Conservation (phyloP, 352 stramenopile genomes). For the Phytopythium litorale region DNA sequence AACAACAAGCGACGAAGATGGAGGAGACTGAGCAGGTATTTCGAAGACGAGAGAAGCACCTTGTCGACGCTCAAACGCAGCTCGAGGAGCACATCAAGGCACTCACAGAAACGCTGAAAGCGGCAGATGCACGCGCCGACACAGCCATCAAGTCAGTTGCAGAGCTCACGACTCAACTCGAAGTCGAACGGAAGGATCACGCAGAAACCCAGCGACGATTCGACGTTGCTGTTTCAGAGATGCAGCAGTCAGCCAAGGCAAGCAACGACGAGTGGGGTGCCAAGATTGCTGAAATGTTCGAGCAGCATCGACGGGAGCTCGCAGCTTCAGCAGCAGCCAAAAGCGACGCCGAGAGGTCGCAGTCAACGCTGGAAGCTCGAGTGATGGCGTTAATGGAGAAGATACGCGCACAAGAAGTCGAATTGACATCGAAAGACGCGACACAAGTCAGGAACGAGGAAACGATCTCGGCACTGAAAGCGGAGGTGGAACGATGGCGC, state of each 20-base stretch:
- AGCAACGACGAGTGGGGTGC: conserved; percentile 15
- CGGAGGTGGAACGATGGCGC: conserved; percentile 15
- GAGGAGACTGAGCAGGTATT: conserved; percentile 33
- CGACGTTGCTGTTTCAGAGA: conserved; percentile 2
- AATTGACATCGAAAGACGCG: conserved; percentile 2
- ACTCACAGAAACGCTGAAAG: conserved; percentile 24
- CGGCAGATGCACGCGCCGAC: conserved; percentile 11
- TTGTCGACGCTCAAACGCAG: conserved; percentile 27
- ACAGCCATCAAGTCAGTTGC: conserved; percentile 24
- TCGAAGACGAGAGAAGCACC: conserved; percentile 30
- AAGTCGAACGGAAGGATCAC: conserved; percentile 27
- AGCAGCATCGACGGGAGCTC: conserved; percentile 15
- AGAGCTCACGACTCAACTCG: conserved; percentile 22
- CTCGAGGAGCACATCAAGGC: conserved; percentile 20
- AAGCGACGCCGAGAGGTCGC: conserved; percentile 11
- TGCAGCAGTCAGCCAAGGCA: conserved; percentile 11
- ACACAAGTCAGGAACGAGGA: conserved; percentile 11
- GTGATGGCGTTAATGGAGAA: conserved; percentile 16
- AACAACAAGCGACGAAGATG: conserved; percentile 25
- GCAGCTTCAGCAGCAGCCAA: conserved; percentile 13
- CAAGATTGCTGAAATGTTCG: conserved; percentile 10
- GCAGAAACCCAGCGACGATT: conserved; percentile 6
- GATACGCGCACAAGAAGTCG: not conserved
- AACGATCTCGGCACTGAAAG: conserved; percentile 2
- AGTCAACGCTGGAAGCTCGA: conserved; percentile 13